A percentile compares a stretch with the other conserved stretches of the same genome.
Conservation (phyloP, 345 rosid genomes). For the Gossypium mustelinum region DNA sequence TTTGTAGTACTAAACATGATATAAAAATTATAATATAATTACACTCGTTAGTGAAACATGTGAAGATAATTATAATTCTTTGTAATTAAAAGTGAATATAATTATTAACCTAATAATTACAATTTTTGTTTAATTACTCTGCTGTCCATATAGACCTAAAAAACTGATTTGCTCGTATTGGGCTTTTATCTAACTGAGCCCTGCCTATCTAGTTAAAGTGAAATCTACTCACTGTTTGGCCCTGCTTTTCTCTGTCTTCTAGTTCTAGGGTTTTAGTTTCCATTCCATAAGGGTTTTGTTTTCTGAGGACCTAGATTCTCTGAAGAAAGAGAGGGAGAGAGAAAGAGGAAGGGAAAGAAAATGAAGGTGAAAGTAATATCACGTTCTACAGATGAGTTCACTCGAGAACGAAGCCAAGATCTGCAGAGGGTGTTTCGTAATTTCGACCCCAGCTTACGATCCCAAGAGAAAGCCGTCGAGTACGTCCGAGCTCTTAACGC, state of each 20-base stretch:
- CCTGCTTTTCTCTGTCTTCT: neutral
- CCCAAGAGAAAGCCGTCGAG: constrained; percentile 83
- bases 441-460: constrained; percentile 72
- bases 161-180: neutral
- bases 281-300: neutral
- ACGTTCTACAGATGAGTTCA: constrained; percentile 80
- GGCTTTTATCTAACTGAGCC: neutral
- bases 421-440: constrained; percentile 94
- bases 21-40: too few relatives aligned
- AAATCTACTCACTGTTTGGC: neutral
- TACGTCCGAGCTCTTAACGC: constrained; percentile 86
- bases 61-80: too few relatives aligned
- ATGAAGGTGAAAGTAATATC: constrained; percentile 90
- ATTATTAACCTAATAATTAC: too few relatives aligned
- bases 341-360: neutral
- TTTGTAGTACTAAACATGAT: too few relatives aligned
- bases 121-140: too few relatives aligned
- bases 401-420: constrained; percentile 94
- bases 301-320: neutral
- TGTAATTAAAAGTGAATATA: too few relatives aligned
- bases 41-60: too few relatives aligned
- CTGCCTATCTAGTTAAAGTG: neutral
- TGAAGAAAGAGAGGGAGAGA: neutral
- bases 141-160: neutral
- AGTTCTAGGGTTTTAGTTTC: neutral